These are phyloP conservation scores for Primulina tabacum DNA, from an alignment of 257 asterid genomes.

Conservation along the genomic window DNA sequence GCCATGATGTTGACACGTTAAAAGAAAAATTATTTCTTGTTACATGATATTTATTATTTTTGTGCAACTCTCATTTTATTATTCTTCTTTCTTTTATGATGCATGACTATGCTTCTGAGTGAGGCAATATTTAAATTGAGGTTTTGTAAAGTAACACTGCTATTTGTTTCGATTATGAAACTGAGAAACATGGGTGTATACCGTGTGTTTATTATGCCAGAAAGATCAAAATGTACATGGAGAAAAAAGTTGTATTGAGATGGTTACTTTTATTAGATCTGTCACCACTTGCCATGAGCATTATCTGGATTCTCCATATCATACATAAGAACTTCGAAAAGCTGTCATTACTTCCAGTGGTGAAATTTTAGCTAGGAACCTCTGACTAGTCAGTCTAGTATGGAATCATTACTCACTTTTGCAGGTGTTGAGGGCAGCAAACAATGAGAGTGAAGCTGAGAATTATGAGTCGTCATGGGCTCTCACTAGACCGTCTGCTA, in stretches of 20 bases:
- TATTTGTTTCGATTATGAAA: slow-evolving; percentile 8
- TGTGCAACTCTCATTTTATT: slow-evolving; percentile 11
- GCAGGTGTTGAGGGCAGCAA: slow-evolving; percentile 78
- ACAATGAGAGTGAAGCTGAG: slow-evolving; percentile 64
- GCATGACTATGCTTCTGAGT: not conserved
- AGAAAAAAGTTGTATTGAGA: not conserved
- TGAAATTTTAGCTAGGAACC: slow-evolving; percentile 16
- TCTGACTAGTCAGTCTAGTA: slow-evolving; percentile 20
- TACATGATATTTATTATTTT: slow-evolving; percentile 9
- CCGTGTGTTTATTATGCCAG: not conserved
- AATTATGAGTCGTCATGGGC: slow-evolving; percentile 75
- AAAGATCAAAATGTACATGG: not conserved
- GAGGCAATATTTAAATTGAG: slow-evolving; percentile 12
- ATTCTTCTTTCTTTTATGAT: slow-evolving; percentile 4
- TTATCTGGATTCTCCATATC: not conserved
- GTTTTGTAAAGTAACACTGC: slow-evolving; percentile 19
- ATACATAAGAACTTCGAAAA: slow-evolving; percentile 13
- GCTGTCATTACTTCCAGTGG: not conserved
- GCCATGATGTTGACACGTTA: slow-evolving; percentile 7
- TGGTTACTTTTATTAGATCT: slow-evolving; percentile 19
- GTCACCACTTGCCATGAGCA: slow-evolving; percentile 8
- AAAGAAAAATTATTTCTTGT: slow-evolving; percentile 6
- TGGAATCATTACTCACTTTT: slow-evolving; percentile 18
- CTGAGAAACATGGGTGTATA: not conserved
- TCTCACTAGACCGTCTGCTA: slow-evolving; percentile 60